phyloP scores from a whole-genome alignment of 768 basidiomycete genomes.

The Mycena olivaceomarginata region DNA sequence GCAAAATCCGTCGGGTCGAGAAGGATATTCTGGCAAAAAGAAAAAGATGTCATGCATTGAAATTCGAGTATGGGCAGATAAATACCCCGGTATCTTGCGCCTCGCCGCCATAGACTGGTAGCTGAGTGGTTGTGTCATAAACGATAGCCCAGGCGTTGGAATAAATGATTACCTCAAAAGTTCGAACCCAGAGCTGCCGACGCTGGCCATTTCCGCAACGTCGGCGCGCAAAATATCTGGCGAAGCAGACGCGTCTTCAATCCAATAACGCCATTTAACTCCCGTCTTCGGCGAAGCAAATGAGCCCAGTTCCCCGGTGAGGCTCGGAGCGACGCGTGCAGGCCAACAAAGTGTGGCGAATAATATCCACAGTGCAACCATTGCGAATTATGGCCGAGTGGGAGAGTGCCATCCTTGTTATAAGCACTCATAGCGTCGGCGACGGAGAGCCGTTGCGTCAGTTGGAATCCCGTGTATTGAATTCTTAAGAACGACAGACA shows the following conservation, averaged over 20 bases:
- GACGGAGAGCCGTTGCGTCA: slow-evolving; percentile 8
- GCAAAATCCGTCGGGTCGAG: slow-evolving; percentile 42
- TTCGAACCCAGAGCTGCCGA: slow-evolving; percentile 41
- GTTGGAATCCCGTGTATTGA: neutral
- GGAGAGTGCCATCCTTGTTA: slow-evolving; percentile 15
- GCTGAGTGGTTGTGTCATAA: neutral
- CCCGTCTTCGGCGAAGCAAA: slow-evolving; percentile 31
- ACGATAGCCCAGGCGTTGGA: neutral
- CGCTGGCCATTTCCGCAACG: slow-evolving; percentile 34
- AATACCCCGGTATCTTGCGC: slow-evolving; percentile 9
- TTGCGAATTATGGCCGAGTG: neutral
- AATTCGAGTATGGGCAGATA: neutral
- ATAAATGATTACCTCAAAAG: slow-evolving; percentile 26
- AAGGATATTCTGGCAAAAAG: slow-evolving; percentile 26
- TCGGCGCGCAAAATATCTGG: slow-evolving; percentile 34
- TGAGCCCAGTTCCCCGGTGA: slow-evolving; percentile 19
- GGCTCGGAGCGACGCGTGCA: slow-evolving; percentile 1
- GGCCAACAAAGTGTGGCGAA: slow-evolving; percentile 6
- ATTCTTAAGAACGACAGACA: neutral
- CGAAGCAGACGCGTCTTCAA: slow-evolving; percentile 36
- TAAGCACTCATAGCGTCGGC: neutral
- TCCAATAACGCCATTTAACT: slow-evolving; percentile 40
- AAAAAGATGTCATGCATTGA: slow-evolving; percentile 12
- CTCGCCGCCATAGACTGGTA: slow-evolving; percentile 35
- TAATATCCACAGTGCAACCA: slow-evolving; percentile 19